A percentile compares a stretch with the other conserved stretches of the same genome.
Conservation (phyloP, 1,284 basidiomycete genomes). For the Boletellus deceptivus region DNA sequence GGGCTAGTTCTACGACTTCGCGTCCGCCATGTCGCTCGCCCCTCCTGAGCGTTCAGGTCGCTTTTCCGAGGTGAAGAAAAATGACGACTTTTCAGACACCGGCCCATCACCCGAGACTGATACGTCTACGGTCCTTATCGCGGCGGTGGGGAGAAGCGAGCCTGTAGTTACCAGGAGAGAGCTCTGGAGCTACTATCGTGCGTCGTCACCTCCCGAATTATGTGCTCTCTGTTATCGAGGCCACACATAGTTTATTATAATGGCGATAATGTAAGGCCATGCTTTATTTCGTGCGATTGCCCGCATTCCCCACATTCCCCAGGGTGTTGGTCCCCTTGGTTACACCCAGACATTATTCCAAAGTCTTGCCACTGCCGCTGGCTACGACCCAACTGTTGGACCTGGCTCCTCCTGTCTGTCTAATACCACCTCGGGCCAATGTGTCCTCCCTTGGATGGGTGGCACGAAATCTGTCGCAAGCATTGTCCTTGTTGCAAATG, state of each 20-base stretch:
- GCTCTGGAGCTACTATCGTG: conserved; percentile 73
- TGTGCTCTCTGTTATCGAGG: conserved; percentile 8
- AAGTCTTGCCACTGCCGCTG: conserved; percentile 62
- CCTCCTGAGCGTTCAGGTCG: conserved; percentile 1
- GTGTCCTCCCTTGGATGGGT: conserved; percentile 70
- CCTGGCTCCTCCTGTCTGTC: conserved; percentile 63
- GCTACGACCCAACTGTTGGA: conserved; percentile 64
- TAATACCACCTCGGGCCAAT: conserved; percentile 56
- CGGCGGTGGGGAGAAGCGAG: conserved; percentile 43
- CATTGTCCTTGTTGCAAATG: conserved; percentile 72
- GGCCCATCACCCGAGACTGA: background rate
- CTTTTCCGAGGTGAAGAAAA: conserved; percentile 5
- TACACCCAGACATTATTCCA: conserved; percentile 76
- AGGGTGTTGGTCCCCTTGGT: conserved; percentile 62
- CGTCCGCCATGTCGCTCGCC: conserved; percentile 9
- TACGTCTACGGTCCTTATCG: conserved; percentile 22
- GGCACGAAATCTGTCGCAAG: conserved; percentile 73
- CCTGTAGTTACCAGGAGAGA: conserved; percentile 60
- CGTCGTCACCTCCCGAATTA: conserved; percentile 15
- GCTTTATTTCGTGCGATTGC: background rate
- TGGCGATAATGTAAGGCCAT: conserved; percentile 56
- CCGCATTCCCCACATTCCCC: background rate
- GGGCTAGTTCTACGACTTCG: background rate
- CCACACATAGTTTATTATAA: conserved; percentile 61
- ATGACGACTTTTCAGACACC: conserved; percentile 4